Conservation (phyloP, 2,329 filamentous ascomycete species). For the Hypomyces rosellus region DNA sequence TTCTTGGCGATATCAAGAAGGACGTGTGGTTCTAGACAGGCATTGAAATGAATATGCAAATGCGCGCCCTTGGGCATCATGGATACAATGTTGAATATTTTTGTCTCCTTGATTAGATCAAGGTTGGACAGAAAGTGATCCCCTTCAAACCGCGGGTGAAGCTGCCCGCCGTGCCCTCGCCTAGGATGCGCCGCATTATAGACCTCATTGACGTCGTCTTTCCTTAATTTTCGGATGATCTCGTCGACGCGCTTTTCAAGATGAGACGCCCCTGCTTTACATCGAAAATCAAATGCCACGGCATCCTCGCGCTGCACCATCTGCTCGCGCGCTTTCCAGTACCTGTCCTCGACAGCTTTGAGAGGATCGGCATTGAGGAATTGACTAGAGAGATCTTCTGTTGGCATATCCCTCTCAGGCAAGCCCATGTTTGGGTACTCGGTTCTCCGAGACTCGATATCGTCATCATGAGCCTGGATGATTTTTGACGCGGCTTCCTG, state of each 20-base stretch:
- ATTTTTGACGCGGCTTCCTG: too few relatives aligned
- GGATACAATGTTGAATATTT: conserved; percentile 49
- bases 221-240: conserved; percentile 34
- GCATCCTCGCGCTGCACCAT: conserved; percentile 27
- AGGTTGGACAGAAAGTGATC: conserved; percentile 55
- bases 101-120: conserved; percentile 48
- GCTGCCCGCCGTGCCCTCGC: conserved; percentile 36
- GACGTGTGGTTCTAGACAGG: conserved; percentile 57
- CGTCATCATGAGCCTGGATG: too few relatives aligned
- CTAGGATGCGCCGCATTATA: conserved; percentile 29
- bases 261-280: conserved; percentile 24
- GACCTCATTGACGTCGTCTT: conserved; percentile 28
- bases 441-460: too few relatives aligned
- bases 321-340: conserved; percentile 24
- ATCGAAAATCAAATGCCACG: conserved; percentile 36
- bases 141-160: conserved; percentile 39
- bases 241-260: conserved; percentile 33
- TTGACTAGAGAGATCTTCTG: neutral
- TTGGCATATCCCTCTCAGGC: neutral
- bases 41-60: conserved; percentile 72
- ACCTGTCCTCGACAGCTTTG: conserved; percentile 17
- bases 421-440: too few relatives aligned
- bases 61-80: conserved; percentile 65
- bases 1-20: conserved; percentile 50
- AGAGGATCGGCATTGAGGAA: neutral